phyloP scores from a whole-genome alignment of 345 rosid genomes.

The Eutrema heterophyllum region DNA sequence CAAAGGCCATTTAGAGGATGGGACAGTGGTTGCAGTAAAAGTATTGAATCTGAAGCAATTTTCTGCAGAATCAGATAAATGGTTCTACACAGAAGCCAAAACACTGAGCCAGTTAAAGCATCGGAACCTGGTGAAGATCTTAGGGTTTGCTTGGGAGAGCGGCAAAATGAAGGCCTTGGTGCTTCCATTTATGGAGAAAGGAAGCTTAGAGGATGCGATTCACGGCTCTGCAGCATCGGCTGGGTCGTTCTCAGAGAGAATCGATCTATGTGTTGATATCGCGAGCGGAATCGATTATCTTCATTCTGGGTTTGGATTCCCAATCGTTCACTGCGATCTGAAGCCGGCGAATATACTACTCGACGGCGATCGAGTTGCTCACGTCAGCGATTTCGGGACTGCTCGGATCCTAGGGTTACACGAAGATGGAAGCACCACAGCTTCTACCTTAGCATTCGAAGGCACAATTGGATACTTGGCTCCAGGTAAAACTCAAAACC shows the following conservation, averaged over 20 bases:
- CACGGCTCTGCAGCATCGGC: slow-evolving; percentile 37
- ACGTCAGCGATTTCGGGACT: slow-evolving; percentile 97
- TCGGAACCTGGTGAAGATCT: slow-evolving; percentile 63
- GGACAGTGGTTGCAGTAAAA: slow-evolving; percentile 65
- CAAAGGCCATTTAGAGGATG: slow-evolving; percentile 62
- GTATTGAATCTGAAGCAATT: slow-evolving; percentile 64
- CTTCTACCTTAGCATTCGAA: slow-evolving; percentile 56
- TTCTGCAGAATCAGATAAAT: slow-evolving; percentile 57
- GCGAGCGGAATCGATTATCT: slow-evolving; percentile 73
- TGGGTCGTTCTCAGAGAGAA: slow-evolving; percentile 47
- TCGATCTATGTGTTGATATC: slow-evolving; percentile 47
- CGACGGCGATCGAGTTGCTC: slow-evolving; percentile 57
- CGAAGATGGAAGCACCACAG: slow-evolving; percentile 44
- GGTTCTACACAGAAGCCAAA: slow-evolving; percentile 71
- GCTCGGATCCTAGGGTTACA: slow-evolving; percentile 69
- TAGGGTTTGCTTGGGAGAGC: slow-evolving; percentile 92
- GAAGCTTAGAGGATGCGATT: slow-evolving; percentile 60
- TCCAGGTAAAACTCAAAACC: slow-evolving; percentile 59
- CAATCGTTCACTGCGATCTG: slow-evolving; percentile 81
- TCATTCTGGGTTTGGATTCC: slow-evolving; percentile 68
- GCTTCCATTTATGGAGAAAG: slow-evolving; percentile 73
- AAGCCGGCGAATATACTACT: slow-evolving; percentile 84
- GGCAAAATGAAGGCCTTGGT: slow-evolving; percentile 70
- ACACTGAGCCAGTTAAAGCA: slow-evolving; percentile 70
- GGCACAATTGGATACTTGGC: slow-evolving; percentile 95